Evolutionary conservation across 177 flowering plant species (phyloP), one percentile per base, ranked within the genome.

Genomic region (Vitis hybrid): DNA sequence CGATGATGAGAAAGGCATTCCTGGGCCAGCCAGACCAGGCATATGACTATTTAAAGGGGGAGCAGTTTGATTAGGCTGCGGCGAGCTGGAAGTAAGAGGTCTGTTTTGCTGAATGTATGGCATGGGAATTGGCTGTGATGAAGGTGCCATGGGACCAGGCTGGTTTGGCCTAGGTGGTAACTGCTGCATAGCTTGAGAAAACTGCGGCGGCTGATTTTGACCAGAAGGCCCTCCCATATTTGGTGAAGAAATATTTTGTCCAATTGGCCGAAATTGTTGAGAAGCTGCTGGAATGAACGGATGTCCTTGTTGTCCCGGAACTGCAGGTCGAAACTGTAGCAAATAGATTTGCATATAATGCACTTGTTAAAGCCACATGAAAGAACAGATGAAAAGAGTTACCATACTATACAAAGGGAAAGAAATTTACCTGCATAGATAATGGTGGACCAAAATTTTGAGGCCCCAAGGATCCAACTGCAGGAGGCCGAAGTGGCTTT

Each of bases 151-250:
- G 76, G 75, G 85, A 62, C 81, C 89, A n/a, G 89, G 84, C 73
- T 87, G 95, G 59, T 70, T 73, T 68, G 91, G 87, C 76, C 90
- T 82, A 12, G 78, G 82, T 58, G 85, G 85, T 52, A 87, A 76
- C 75, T 84, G 98, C 78, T 89, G 98, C 84, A 85, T 83, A 28
- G 86, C 72, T 75, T 90, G 98, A 73, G 94, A 69, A 80, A 64
- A 92, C 60, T 85, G 97, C 19, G 78, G 73, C 13, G 72, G 90
- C 70, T 87, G 96, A 74, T 55, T 68, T 74, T 88, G 98, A 69
- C 75, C 82, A 60, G 83, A 64, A 60, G 83, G 82, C 76, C 80
- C 72, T 62, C 86, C 92, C 44, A 80, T 62, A 73, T 86, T 85
- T 47, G 89, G 68, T 13, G 82, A 44, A 57, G 80, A 68, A 73